A percentile compares a stretch with the other conserved stretches of the same genome.
phyloP scores from a whole-genome alignment of 106 monocot genomes.

The Dendrobium officinale region DNA sequence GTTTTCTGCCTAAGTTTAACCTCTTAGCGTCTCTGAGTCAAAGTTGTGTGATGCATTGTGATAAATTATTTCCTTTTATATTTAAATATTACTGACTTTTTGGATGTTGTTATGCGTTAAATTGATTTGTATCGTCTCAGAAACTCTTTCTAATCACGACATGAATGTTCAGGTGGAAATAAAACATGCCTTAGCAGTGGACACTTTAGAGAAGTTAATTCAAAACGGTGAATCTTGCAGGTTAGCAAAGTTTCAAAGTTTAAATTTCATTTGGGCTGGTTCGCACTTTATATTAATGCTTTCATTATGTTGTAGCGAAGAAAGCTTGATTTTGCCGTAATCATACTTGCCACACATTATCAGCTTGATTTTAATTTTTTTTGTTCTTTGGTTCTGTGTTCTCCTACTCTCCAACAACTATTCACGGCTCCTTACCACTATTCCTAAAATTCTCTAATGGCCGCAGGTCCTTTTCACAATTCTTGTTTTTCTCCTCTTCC shows the following conservation, averaged over 20 bases:
- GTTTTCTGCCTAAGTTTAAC: background rate
- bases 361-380: too few species aligned
- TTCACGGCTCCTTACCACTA: too few species aligned
- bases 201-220: conserved; percentile 64
- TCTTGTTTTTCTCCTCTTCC: too few species aligned
- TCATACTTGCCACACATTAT: too few species aligned
- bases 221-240: conserved; percentile 71
- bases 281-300: background rate
- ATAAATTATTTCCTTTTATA: background rate
- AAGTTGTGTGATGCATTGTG: background rate
- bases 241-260: conserved; percentile 22
- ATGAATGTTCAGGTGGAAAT: conserved; percentile 50
- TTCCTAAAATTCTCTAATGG: too few species aligned
- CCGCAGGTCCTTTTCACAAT: too few species aligned
- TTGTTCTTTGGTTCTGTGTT: too few species aligned
- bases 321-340: background rate
- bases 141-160: background rate
- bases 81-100: background rate
- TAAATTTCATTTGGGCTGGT: background rate
- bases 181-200: conserved; percentile 55
- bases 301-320: too few species aligned
- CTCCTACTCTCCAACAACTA: too few species aligned
- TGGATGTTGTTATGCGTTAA: background rate
- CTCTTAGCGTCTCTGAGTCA: background rate
- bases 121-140: background rate